Evolutionary conservation across 1,284 basidiomycete genomes (phyloP).

Genomic region (Ganoderma lucidum): DNA sequence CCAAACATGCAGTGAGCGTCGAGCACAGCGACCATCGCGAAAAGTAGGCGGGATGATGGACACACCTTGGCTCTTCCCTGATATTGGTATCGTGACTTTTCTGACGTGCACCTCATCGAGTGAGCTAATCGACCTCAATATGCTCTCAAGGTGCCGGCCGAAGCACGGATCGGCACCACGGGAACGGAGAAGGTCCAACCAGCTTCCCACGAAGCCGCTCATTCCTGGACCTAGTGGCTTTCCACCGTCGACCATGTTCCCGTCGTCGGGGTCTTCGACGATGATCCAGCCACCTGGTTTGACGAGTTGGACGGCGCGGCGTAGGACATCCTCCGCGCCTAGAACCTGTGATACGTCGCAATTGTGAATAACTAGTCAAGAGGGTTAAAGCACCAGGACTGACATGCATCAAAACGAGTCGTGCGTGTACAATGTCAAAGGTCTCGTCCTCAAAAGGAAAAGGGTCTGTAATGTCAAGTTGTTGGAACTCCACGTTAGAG

Average conservation of each 20-base stretch:
- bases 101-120: not conserved
- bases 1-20: not conserved
- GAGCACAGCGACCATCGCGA: too few relatives aligned
- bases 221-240: slow-evolving; percentile 15
- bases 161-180: slow-evolving; percentile 14
- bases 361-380: not conserved
- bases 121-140: not conserved
- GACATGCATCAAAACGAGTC: slow-evolving; percentile 9
- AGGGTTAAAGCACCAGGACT: not conserved
- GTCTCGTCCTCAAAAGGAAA: slow-evolving; percentile 8
- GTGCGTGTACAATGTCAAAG: slow-evolving; percentile 5
- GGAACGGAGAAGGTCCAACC: slow-evolving; percentile 7
- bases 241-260: slow-evolving; percentile 13
- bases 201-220: slow-evolving; percentile 11
- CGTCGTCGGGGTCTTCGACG: slow-evolving; percentile 24
- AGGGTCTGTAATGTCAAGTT: not conserved
- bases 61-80: not conserved
- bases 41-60: not conserved
- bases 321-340: slow-evolving; percentile 7
- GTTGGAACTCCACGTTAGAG: not conserved
- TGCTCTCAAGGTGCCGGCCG: slow-evolving; percentile 3
- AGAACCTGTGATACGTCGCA: slow-evolving; percentile 5
- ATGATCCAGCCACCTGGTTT: slow-evolving; percentile 25
- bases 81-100: slow-evolving; percentile 1
- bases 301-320: slow-evolving; percentile 13